Conservation (phyloP, 2,329 filamentous ascomycete species). For the Aspergillus thermomutatus region DNA sequence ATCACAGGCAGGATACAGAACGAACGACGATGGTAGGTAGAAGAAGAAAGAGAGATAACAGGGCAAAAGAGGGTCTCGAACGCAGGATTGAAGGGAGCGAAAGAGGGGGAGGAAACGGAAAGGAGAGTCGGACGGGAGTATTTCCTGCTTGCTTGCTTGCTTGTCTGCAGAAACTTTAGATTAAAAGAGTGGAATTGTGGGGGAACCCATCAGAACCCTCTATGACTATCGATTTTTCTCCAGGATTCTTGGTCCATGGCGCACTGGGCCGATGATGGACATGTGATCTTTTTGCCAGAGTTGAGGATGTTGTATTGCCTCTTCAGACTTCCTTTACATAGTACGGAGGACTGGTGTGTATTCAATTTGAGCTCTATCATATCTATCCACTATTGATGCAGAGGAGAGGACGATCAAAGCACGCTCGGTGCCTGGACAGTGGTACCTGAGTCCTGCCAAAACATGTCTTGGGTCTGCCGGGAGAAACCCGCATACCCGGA, state of each 20-base stretch:
- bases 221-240: background rate
- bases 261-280: background rate
- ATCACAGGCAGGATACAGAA: background rate
- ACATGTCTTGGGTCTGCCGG: background rate
- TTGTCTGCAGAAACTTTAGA: background rate
- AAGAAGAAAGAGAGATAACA: background rate
- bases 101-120: background rate
- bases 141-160: background rate
- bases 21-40: background rate
- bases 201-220: background rate
- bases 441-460: background rate
- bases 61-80: background rate
- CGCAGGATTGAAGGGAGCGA: background rate
- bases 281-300: background rate
- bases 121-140: background rate
- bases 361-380: background rate
- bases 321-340: background rate
- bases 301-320: background rate
- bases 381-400: no score
- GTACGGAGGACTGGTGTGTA: background rate
- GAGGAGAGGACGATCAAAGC: no score
- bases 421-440: background rate
- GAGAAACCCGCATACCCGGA: background rate
- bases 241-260: background rate
- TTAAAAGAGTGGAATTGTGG: background rate